Evolutionary conservation across 2,329 filamentous ascomycete species (phyloP), one percentile per base, ranked within the genome.

Genomic region (Magnaporthales sp.): DNA sequence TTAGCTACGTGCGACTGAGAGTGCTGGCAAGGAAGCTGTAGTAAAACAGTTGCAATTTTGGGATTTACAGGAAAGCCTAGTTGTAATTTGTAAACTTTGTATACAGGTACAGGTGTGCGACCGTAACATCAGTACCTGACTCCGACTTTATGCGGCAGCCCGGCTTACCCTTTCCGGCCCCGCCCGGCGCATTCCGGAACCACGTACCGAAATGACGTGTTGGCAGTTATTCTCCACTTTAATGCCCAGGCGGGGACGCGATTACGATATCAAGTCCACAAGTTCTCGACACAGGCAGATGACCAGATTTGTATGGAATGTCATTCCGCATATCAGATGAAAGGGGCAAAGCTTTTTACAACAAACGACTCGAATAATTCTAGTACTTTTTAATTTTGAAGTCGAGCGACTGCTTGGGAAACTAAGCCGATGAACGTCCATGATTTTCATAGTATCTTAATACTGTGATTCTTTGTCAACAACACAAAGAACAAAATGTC

Each of bases 401-500:
- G 19, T n/a, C 19, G 15, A 46, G 38, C 38, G n/a, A 46, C 38
- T n/a, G n/a, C 15, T 46, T 7, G 38, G 38, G 15, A n/a, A n/a
- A 13, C 8, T 7, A 46, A n/a, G 9, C 38, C 19, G 15, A 46
- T n/a, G 38, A 5, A n/a, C n/a, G 5, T 46, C n/a, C 4, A n/a
- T 46, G 2, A 46, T 46, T 3, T n/a, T 46, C 19, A 46, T 4
- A 46, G 15, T 46, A 46, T 46, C 19, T 46, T n/a, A 46, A 46
- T 46, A 19, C 15, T n/a, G 15, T 46, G 5, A 46, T 46, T 7
- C n/a, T 46, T 7, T 19, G 4, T 19, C n/a, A 4, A 46, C 19
- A 2, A 46, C 2, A 46, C 38, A 19, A 19, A 46, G 15, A 2
- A n/a, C 77, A 84, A 74, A 71, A 94, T 94, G 91, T 89, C 91